Conservation (phyloP, 202 grass and related monocot genomes). For the Carex sylvatica region DNA sequence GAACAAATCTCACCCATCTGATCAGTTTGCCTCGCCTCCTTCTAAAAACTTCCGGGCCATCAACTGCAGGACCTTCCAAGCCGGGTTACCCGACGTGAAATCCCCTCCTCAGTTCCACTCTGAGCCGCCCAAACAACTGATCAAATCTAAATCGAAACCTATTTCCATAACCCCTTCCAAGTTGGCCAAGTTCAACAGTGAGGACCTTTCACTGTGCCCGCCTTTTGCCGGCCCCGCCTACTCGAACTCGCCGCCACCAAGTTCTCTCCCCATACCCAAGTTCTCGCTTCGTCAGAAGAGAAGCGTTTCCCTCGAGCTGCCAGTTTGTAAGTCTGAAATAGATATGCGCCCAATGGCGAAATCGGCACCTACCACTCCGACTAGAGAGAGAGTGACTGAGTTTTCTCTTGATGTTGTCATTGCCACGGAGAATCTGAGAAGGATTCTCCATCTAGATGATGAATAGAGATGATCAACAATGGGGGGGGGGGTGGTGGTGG, state of each 20-base stretch:
- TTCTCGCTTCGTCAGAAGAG: constrained; percentile 80
- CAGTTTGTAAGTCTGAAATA: constrained; percentile 29
- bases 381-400: constrained; percentile 26
- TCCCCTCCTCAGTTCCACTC: constrained; percentile 30
- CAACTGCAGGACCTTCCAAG: constrained; percentile 72
- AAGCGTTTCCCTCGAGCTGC: constrained; percentile 67
- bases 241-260: constrained; percentile 79
- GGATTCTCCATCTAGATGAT: constrained; percentile 70
- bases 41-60: constrained; percentile 38
- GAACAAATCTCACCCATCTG: constrained; percentile 30
- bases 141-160: constrained; percentile 49
- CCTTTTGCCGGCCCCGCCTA: constrained; percentile 80
- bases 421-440: constrained; percentile 77
- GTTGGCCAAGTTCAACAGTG: constrained; percentile 34
- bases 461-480: constrained; percentile 16
- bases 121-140: constrained; percentile 29
- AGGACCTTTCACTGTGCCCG: constrained; percentile 47
- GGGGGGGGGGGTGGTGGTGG: neutral
- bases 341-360: constrained; percentile 39
- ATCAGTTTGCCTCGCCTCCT: constrained; percentile 41
- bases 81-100: constrained; percentile 29
- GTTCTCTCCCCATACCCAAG: constrained; percentile 86
- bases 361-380: constrained; percentile 74
- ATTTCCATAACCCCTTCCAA: constrained; percentile 55
- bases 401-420: constrained; percentile 35